A percentile compares a stretch with the other conserved stretches of the same genome.
Evolutionary conservation across 164 flowering plant genomes (phyloP).

Genomic region (Saururus chinensis): DNA sequence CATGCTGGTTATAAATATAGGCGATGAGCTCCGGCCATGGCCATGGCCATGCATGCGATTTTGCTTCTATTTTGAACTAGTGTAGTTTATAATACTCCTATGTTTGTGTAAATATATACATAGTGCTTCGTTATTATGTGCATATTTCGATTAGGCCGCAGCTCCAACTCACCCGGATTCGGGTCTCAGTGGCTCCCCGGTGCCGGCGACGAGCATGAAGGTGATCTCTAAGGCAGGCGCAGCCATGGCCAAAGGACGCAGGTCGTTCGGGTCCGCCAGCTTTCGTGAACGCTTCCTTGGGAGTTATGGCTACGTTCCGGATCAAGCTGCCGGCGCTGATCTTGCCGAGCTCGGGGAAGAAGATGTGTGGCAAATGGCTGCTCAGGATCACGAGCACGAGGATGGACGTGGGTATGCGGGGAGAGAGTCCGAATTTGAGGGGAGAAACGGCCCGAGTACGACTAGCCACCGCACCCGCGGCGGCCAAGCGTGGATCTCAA

Average conservation of each 20-base stretch:
- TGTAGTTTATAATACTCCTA: too few relatives aligned
- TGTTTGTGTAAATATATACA: not conserved
- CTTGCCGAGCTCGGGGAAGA: slow-evolving; percentile 21
- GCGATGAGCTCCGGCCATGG: not conserved
- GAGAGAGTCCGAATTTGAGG: not conserved
- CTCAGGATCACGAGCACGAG: slow-evolving; percentile 3
- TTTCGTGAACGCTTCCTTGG: slow-evolving; percentile 12
- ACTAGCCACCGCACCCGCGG: not conserved
- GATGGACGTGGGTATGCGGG: slow-evolving; percentile 1
- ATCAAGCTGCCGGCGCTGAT: slow-evolving; percentile 7
- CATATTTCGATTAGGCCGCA: not conserved
- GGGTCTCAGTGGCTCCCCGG: not conserved
- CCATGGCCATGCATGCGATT: not conserved
- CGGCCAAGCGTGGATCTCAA: slow-evolving; percentile 1
- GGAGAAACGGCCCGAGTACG: not conserved
- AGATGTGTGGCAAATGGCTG: slow-evolving; percentile 22
- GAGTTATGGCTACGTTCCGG: slow-evolving; percentile 6
- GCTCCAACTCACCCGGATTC: not conserved
- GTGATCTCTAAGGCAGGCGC: not conserved
- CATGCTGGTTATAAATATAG: not conserved
- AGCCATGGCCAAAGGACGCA: slow-evolving; percentile 20
- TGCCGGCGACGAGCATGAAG: slow-evolving; percentile 3
- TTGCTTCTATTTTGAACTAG: too few relatives aligned
- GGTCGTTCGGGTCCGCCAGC: slow-evolving; percentile 7
- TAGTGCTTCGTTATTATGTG: not conserved